Percentiles rank a stretch among this genome's conserved stretches.
These are phyloP conservation scores for Chaetoscypha palmicola DNA, from an alignment of 2,329 filamentous ascomycete species.

Conservation along the genomic window DNA sequence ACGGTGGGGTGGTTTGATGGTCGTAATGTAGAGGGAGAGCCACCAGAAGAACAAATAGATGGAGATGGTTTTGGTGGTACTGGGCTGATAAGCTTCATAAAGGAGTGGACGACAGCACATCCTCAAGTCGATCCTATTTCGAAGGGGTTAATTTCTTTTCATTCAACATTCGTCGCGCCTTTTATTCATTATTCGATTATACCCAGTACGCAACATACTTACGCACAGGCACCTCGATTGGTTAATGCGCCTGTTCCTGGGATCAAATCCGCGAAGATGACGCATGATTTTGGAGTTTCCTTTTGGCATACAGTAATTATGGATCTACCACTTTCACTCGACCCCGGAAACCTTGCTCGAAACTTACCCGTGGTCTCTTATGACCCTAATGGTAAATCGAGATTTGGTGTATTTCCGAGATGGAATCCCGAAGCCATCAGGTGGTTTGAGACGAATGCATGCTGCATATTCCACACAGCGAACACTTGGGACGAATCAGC, in stretches of 20 bases:
- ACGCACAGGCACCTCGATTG: constrained; percentile 22
- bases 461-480: constrained; percentile 65
- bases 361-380: constrained; percentile 53
- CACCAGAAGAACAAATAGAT: constrained; percentile 33
- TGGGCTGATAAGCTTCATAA: constrained; percentile 53
- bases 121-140: constrained; percentile 59
- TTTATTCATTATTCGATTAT: constrained; percentile 62
- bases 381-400: constrained; percentile 47
- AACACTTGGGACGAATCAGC: constrained; percentile 57
- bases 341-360: constrained; percentile 52
- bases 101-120: constrained; percentile 65
- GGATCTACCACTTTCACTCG: constrained; percentile 59
- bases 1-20: constrained; percentile 68
- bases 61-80: constrained; percentile 47
- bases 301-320: constrained; percentile 56
- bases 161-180: constrained; percentile 57
- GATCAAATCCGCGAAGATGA: constrained; percentile 59
- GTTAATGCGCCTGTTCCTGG: constrained; percentile 53
- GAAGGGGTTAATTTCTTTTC: constrained; percentile 60
- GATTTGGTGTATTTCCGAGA: constrained; percentile 63
- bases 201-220: constrained; percentile 32
- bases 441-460: constrained; percentile 63
- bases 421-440: constrained; percentile 47
- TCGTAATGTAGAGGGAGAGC: constrained; percentile 44
- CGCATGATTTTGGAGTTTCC: constrained; percentile 70